These are phyloP conservation scores for Elongisporangium anandrum DNA, from an alignment of 352 stramenopile species.

Conservation along the genomic window DNA sequence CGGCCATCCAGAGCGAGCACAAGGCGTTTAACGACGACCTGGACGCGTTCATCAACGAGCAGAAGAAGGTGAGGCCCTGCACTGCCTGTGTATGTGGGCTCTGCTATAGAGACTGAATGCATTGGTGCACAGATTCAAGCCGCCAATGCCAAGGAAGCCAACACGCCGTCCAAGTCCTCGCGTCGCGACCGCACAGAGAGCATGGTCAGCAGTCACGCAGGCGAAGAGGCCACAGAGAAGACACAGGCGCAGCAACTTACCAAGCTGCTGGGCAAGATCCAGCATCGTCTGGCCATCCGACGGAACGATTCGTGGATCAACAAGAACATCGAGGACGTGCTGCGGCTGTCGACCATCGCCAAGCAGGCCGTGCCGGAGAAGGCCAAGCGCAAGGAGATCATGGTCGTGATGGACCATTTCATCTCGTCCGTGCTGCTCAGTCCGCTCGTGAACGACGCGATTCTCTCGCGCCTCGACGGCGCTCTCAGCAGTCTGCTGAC, in stretches of 20 bases:
- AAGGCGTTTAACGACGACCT: conserved; percentile 42
- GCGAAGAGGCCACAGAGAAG: conserved; percentile 1
- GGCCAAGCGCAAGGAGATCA: conserved; percentile 44
- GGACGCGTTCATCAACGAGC: conserved; percentile 45
- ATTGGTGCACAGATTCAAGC: conserved; percentile 26
- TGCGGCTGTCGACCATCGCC: conserved; percentile 31
- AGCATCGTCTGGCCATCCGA: conserved; percentile 63
- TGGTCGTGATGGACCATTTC: conserved; percentile 63
- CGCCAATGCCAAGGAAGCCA: conserved; percentile 13
- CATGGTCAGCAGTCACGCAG: conserved; percentile 16
- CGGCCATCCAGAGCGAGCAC: conserved; percentile 52
- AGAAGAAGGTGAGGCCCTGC: conserved; percentile 26
- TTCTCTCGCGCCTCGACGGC: conserved; percentile 31
- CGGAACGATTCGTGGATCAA: conserved; percentile 53
- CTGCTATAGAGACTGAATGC: neutral
- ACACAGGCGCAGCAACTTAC: conserved; percentile 18
- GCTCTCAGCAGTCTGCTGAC: conserved; percentile 33
- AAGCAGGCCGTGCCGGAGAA: conserved; percentile 26
- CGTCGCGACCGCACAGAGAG: conserved; percentile 17
- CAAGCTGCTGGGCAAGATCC: conserved; percentile 49
- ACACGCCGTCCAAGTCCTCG: conserved; percentile 3
- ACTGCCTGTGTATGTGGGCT: neutral
- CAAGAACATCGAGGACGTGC: conserved; percentile 54
- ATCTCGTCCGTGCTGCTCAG: conserved; percentile 66
- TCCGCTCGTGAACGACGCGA: conserved; percentile 21